A percentile compares a stretch with the other conserved stretches of the same genome.
Evolutionary conservation across 2,329 filamentous ascomycete genomes (phyloP).

Genomic region (Alternaria gansuensis): DNA sequence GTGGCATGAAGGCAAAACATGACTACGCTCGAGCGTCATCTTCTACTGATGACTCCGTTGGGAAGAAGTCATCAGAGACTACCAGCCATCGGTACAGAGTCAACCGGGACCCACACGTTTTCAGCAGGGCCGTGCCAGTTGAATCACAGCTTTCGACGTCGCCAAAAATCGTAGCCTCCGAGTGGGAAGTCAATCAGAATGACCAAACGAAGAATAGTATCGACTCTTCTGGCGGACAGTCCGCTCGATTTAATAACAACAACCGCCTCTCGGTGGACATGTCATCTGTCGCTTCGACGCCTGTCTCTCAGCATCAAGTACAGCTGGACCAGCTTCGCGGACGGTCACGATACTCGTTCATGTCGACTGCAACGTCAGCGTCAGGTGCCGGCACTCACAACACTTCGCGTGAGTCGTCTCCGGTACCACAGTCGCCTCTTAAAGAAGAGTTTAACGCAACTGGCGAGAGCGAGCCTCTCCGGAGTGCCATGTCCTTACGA

Average conservation of each 20-base stretch:
- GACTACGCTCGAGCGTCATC: slow-evolving; percentile 42
- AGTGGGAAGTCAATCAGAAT: slow-evolving; percentile 43
- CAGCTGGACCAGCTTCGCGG: slow-evolving; percentile 52
- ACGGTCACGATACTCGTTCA: slow-evolving; percentile 49
- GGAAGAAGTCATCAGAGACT: slow-evolving; percentile 38
- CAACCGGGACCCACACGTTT: slow-evolving; percentile 46
- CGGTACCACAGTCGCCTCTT: slow-evolving; percentile 47
- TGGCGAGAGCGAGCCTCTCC: slow-evolving; percentile 41
- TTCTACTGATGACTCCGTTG: slow-evolving; percentile 39
- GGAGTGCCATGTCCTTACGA: slow-evolving; percentile 49
- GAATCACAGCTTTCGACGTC: slow-evolving; percentile 48
- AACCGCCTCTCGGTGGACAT: slow-evolving; percentile 48
- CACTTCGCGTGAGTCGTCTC: slow-evolving; percentile 50
- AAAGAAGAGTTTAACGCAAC: slow-evolving; percentile 36
- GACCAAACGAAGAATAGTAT: slow-evolving; percentile 42
- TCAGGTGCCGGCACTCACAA: slow-evolving; percentile 46
- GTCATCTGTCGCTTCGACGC: slow-evolving; percentile 49
- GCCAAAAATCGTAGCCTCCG: slow-evolving; percentile 42
- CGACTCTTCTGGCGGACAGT: slow-evolving; percentile 45
- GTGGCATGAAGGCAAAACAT: slow-evolving; percentile 66
- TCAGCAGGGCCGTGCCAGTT: slow-evolving; percentile 45
- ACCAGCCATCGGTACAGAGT: slow-evolving; percentile 52
- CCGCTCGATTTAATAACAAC: slow-evolving; percentile 35
- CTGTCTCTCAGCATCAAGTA: slow-evolving; percentile 46
- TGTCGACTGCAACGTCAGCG: slow-evolving; percentile 49